phyloP scores from a whole-genome alignment of 257 asterid genomes.

The Fraxinus quadrangulata region DNA sequence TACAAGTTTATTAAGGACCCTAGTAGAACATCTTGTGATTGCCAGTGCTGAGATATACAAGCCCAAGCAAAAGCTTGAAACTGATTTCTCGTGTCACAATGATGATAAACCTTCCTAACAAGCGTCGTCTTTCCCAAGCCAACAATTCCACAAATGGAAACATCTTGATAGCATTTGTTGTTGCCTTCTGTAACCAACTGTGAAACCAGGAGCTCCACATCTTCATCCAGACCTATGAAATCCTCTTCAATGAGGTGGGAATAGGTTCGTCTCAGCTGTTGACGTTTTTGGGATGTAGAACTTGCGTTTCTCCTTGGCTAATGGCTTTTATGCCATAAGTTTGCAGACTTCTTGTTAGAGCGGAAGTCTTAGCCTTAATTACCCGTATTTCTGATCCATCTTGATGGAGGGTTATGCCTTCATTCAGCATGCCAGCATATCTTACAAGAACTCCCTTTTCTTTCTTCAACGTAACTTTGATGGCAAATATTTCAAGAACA shows the following conservation, averaged over 20 bases:
- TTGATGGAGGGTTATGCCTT: neutral
- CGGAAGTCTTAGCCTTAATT: constrained; percentile 4
- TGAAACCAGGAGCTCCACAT: constrained; percentile 13
- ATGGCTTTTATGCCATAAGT: neutral
- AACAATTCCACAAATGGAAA: constrained; percentile 32
- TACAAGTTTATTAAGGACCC: constrained; percentile 22
- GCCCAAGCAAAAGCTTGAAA: constrained; percentile 32
- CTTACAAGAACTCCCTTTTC: neutral
- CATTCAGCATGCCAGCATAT: neutral
- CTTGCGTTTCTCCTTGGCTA: neutral
- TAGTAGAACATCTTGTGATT: constrained; percentile 15
- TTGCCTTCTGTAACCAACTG: constrained; percentile 1
- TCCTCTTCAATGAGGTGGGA: constrained; percentile 10
- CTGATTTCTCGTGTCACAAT: neutral
- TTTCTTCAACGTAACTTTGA: neutral
- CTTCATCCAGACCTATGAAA: constrained; percentile 30
- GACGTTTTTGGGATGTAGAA: neutral
- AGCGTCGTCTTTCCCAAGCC: constrained; percentile 41
- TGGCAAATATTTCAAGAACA: neutral
- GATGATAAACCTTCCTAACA: constrained; percentile 30
- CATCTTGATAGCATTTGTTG: neutral
- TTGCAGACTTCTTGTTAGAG: neutral
- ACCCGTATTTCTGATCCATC: neutral
- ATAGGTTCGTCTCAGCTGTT: neutral
- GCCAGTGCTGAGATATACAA: constrained; percentile 28